These are phyloP conservation scores for Clonostachys byssicola DNA, from an alignment of 2,329 filamentous ascomycete genomes.

Conservation along the genomic window DNA sequence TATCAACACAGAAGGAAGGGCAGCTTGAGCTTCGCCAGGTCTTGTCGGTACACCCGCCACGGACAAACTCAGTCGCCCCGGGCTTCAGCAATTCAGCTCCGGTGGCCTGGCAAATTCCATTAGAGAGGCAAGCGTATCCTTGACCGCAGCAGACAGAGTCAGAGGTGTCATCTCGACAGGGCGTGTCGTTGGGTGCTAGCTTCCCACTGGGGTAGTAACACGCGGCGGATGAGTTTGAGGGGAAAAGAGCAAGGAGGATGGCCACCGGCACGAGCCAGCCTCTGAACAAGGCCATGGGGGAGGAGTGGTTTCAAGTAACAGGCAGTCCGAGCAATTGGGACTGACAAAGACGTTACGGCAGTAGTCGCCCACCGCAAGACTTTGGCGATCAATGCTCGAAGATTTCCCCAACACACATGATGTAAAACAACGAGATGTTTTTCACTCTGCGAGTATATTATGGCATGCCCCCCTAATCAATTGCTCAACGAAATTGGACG, in stretches of 20 bases:
- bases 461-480: too few species aligned
- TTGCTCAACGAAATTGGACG: too few species aligned
- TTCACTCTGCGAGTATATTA: too few species aligned
- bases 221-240: neutral
- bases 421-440: too few species aligned
- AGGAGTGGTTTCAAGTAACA: too few species aligned
- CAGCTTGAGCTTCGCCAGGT: constrained; percentile 20
- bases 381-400: too few species aligned
- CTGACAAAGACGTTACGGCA: too few species aligned
- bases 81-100: constrained; percentile 12
- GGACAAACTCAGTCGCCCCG: constrained; percentile 14
- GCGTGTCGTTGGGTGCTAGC: constrained; percentile 17
- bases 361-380: too few species aligned
- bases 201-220: constrained; percentile 23
- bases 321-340: too few species aligned
- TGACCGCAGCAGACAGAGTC: constrained; percentile 25
- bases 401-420: too few species aligned
- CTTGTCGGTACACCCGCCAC: constrained; percentile 26
- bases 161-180: constrained; percentile 16
- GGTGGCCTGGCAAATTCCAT: constrained; percentile 22
- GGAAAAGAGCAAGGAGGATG: neutral
- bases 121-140: constrained; percentile 27
- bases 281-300: too few species aligned
- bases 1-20: constrained; percentile 23
- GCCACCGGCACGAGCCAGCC: too few species aligned